These are phyloP conservation scores for Ustilago lituana DNA, from an alignment of 1,284 basidiomycete genomes.

Conservation along the genomic window DNA sequence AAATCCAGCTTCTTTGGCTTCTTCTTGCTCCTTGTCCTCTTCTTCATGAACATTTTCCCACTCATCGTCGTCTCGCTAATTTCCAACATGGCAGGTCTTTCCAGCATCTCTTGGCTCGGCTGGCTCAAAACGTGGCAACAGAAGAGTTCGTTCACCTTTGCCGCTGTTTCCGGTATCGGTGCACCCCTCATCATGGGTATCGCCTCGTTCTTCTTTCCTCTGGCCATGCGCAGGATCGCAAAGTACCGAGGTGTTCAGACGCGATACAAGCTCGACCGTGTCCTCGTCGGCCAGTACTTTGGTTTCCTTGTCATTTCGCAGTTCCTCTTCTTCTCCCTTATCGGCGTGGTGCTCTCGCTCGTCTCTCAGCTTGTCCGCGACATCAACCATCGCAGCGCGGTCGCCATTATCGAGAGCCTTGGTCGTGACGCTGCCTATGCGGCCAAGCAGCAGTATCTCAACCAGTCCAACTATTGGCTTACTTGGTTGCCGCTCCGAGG, in stretches of 20 bases:
- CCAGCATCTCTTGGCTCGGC: constrained; percentile 36
- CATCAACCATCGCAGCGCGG: constrained; percentile 49
- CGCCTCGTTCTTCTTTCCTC: constrained; percentile 58
- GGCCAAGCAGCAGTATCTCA: constrained; percentile 60
- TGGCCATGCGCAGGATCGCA: constrained; percentile 61
- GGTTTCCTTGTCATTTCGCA: constrained; percentile 63
- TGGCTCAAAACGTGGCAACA: constrained; percentile 55
- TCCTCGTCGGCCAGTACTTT: constrained; percentile 62
- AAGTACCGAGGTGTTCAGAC: constrained; percentile 65
- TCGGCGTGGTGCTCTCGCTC: constrained; percentile 61
- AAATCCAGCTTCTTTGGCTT: constrained; percentile 55
- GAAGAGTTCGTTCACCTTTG: constrained; percentile 53
- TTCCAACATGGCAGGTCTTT: constrained; percentile 61
- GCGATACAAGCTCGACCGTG: constrained; percentile 50
- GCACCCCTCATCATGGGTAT: constrained; percentile 62
- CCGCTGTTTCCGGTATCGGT: constrained; percentile 57
- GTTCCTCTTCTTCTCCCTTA: constrained; percentile 65
- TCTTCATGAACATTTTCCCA: constrained; percentile 63
- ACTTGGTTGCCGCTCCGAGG: constrained; percentile 76
- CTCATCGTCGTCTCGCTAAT: constrained; percentile 58
- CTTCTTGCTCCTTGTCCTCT: constrained; percentile 51
- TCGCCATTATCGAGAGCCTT: constrained; percentile 42
- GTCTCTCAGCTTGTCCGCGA: constrained; percentile 43
- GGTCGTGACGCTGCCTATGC: constrained; percentile 39
- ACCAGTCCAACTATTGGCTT: constrained; percentile 65